A percentile compares a stretch with the other conserved stretches of the same genome.
These are phyloP conservation scores for Collybiopsis luxurians DNA, from an alignment of 768 basidiomycete genomes.

Conservation along the genomic window DNA sequence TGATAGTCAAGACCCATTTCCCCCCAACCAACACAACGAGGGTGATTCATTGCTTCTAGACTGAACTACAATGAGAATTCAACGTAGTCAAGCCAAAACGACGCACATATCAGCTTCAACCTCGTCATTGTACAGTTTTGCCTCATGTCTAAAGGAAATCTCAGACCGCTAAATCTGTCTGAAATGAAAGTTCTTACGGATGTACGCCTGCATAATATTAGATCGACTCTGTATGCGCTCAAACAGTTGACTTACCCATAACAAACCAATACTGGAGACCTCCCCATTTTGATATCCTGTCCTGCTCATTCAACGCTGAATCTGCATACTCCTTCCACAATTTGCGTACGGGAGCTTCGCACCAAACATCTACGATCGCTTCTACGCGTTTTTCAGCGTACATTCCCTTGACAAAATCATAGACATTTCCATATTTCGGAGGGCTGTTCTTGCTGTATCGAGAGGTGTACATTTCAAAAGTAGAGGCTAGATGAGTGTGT, in stretches of 20 bases:
- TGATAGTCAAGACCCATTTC: constrained; percentile 89
- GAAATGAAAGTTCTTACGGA: constrained; percentile 46
- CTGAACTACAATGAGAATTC: too few relatives aligned
- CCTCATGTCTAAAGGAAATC: constrained; percentile 56
- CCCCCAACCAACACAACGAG: constrained; percentile 84
- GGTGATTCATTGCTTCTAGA: constrained; percentile 72
- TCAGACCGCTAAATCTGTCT: not conserved
- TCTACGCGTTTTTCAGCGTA: constrained; percentile 57
- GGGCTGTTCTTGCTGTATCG: constrained; percentile 47
- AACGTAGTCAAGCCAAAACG: not conserved
- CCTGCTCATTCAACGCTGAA: constrained; percentile 52
- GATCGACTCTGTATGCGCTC: not conserved
- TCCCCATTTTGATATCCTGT: constrained; percentile 53
- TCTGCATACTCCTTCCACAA: constrained; percentile 74
- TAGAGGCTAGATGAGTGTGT: constrained; percentile 81
- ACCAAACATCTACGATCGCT: constrained; percentile 85
- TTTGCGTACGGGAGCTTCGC: constrained; percentile 68
- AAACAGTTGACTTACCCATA: constrained; percentile 52
- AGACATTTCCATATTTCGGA: constrained; percentile 46
- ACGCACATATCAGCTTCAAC: constrained; percentile 69
- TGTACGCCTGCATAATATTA: constrained; percentile 54
- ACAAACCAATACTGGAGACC: constrained; percentile 81
- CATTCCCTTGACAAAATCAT: constrained; percentile 64
- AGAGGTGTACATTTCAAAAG: constrained; percentile 57
- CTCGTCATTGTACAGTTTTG: constrained; percentile 61